Evolutionary conservation across 108 stramenopile species (phyloP).

Genomic region (Chaetoceros tenuissimus): DNA sequence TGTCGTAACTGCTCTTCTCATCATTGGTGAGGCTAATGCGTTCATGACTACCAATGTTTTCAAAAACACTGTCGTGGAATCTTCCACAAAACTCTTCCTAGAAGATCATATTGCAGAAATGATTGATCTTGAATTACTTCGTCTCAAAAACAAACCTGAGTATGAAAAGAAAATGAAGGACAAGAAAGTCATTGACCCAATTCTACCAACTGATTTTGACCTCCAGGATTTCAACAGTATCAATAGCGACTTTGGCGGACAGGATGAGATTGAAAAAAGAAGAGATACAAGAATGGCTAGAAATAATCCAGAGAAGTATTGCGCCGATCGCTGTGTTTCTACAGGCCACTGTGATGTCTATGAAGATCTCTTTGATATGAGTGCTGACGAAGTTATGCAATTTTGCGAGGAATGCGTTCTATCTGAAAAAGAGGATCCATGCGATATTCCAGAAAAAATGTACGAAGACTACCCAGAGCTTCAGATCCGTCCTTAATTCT

Average conservation of each 20-base stretch:
- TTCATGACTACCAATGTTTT: too few species aligned
- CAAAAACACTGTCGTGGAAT: too few species aligned
- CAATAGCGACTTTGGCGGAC: background rate
- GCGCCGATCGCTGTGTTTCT: constrained; percentile 71
- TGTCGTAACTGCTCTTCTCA: too few species aligned
- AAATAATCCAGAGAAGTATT: constrained; percentile 51
- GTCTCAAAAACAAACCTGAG: background rate
- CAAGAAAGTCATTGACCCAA: background rate
- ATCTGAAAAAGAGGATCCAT: constrained; percentile 54
- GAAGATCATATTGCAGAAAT: background rate
- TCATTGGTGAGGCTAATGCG: too few species aligned
- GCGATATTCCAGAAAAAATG: constrained; percentile 51
- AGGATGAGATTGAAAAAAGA: constrained; percentile 16
- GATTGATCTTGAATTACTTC: background rate
- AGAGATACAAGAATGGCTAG: constrained; percentile 56
- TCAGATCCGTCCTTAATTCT: background rate
- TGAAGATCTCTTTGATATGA: constrained; percentile 40
- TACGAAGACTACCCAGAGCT: constrained; percentile 5
- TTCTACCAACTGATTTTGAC: background rate
- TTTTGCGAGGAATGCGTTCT: constrained; percentile 80
- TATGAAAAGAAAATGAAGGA: background rate
- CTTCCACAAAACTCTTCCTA: too few species aligned
- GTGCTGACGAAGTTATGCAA: constrained; percentile 41
- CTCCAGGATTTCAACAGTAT: background rate
- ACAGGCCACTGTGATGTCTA: constrained; percentile 74